Evolutionary conservation across 1,284 basidiomycete species (phyloP).

Genomic region (Lignosus rhinocerotis): DNA sequence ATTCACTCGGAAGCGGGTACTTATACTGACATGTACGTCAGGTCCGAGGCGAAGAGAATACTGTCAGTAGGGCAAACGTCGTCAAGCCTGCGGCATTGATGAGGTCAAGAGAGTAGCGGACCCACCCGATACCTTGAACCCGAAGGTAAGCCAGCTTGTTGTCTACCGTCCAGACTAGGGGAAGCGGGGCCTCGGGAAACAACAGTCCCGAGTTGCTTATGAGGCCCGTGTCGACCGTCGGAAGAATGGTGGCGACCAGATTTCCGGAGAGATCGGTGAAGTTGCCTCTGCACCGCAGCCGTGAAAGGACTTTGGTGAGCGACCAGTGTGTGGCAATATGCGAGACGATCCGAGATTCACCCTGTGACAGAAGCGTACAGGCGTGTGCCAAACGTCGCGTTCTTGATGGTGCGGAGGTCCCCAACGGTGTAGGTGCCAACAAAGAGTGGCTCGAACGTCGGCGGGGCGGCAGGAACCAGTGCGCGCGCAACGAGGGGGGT

Average conservation of each 20-base stretch:
- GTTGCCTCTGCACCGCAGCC: neutral
- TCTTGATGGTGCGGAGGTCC: neutral
- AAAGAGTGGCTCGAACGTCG: neutral
- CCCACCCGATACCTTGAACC: neutral
- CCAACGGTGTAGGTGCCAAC: neutral
- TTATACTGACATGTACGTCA: neutral
- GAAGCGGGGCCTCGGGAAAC: neutral
- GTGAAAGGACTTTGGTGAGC: neutral
- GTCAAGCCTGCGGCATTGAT: too few species aligned
- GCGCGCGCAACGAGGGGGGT: too few species aligned
- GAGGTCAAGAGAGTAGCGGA: neutral
- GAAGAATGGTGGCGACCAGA: neutral
- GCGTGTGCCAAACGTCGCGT: conserved; percentile 2
- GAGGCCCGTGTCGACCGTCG: neutral
- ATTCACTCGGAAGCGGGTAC: neutral
- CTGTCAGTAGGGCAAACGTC: too few species aligned
- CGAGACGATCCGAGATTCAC: neutral
- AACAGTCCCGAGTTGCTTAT: neutral
- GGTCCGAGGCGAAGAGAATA: neutral
- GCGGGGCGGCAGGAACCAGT: neutral
- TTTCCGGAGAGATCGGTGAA: neutral
- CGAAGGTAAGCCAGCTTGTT: neutral
- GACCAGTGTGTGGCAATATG: too few species aligned
- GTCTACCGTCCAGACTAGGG: neutral
- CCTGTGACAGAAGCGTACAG: neutral